Conservation (phyloP, 1,284 basidiomycete species). For the Irpex sp. region DNA sequence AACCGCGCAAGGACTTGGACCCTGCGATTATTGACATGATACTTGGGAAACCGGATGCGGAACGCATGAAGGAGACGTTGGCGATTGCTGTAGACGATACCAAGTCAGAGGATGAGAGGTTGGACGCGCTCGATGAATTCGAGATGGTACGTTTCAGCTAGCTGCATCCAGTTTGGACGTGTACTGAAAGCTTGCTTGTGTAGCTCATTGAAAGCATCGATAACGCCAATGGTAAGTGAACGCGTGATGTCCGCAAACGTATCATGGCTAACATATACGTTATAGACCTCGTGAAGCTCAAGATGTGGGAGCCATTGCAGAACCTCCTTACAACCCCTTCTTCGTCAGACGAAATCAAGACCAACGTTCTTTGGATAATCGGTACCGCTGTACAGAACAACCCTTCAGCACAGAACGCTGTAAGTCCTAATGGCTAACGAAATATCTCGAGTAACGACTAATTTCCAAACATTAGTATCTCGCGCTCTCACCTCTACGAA, state of each 20-base stretch:
- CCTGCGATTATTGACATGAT: constrained; percentile 84
- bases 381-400: constrained; percentile 98
- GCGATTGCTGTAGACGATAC: constrained; percentile 64
- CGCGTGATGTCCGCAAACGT: background rate
- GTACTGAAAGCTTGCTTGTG: background rate
- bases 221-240: constrained; percentile 81
- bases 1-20: constrained; percentile 53
- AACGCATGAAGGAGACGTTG: constrained; percentile 87
- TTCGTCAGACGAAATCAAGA: constrained; percentile 61
- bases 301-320: constrained; percentile 86
- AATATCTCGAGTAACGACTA: background rate
- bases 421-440: constrained; percentile 36
- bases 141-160: constrained; percentile 75
- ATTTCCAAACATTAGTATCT: constrained; percentile 56
- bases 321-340: constrained; percentile 54
- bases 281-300: constrained; percentile 77
- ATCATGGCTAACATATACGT: background rate
- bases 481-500: constrained; percentile 62
- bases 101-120: constrained; percentile 60
- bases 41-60: constrained; percentile 82
- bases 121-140: constrained; percentile 87
- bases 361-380: constrained; percentile 85
- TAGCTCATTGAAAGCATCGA: constrained; percentile 93
- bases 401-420: constrained; percentile 82
- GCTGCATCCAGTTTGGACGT: background rate